Conservation (phyloP, 2,329 filamentous ascomycete genomes). For the Zarea fungicola region DNA sequence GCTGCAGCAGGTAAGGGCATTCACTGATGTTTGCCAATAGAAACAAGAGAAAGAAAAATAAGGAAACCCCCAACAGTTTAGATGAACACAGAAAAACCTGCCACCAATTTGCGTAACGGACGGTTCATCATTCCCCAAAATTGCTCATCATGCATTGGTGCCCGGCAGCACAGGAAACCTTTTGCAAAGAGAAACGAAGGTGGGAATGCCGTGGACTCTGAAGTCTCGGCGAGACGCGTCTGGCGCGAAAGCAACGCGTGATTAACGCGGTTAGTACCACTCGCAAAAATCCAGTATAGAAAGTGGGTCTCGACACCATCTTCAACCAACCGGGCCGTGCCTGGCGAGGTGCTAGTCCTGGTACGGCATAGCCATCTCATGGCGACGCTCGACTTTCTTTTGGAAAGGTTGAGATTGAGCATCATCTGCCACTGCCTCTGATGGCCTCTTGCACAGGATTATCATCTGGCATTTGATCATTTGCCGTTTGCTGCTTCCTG, state of each 20-base stretch:
- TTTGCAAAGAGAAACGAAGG: background rate
- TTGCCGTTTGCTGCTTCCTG: no score
- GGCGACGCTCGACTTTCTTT: background rate
- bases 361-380: background rate
- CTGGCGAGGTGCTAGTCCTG: background rate
- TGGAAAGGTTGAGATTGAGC: background rate
- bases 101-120: no score
- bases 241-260: slow-evolving; percentile 11
- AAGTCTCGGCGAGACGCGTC: slow-evolving; percentile 5
- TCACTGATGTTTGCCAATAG: background rate
- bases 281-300: background rate
- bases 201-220: slow-evolving; percentile 4
- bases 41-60: slow-evolving; percentile 14
- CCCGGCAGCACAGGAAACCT: background rate
- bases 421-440: no score
- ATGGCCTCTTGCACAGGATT: no score
- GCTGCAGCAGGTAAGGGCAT: no score
- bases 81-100: no score
- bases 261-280: slow-evolving; percentile 6
- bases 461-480: no score
- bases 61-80: no score
- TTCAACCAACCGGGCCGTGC: slow-evolving; percentile 9
- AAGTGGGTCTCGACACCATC: slow-evolving; percentile 8
- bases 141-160: background rate
- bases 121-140: no score